Conservation (phyloP, 805 yeast species). For the Wickerhamomyces tratensis region DNA sequence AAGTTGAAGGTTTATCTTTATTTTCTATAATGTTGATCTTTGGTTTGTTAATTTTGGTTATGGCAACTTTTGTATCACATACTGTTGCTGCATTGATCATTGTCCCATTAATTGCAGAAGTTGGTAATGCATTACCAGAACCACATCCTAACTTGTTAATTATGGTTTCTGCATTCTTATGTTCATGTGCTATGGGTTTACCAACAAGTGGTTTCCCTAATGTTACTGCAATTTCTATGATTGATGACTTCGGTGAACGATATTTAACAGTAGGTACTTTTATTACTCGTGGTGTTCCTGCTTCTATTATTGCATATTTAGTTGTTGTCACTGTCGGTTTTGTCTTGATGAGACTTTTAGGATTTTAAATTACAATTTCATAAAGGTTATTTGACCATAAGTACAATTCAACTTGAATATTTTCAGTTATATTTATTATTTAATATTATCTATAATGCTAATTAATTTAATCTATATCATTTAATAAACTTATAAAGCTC, state of each 20-base stretch:
- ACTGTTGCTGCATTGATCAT: conserved; percentile 95
- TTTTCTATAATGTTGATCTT: conserved; percentile 70
- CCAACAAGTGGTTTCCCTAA: conserved; percentile 99
- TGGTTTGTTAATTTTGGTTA: conserved; percentile 69
- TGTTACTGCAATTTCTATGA: conserved; percentile 91
- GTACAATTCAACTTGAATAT: no score
- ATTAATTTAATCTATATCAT: no score
- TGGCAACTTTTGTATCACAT: conserved; percentile 94
- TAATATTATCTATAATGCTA: no score
- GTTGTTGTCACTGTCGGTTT: conserved; percentile 76
- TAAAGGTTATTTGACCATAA: no score
- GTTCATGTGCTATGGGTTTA: conserved; percentile 94
- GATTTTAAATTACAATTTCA: neutral
- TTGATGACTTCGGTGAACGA: conserved; percentile 85
- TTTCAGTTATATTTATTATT: no score
- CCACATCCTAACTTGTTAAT: conserved; percentile 85
- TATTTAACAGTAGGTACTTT: conserved; percentile 76
- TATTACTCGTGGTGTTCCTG: conserved; percentile 85
- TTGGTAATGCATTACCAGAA: conserved; percentile 62
- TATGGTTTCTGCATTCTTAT: conserved; percentile 49
- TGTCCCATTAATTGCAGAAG: conserved; percentile 81
- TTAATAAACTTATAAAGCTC: no score
- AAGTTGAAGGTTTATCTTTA: conserved; percentile 58
- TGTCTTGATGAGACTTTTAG: conserved; percentile 44
- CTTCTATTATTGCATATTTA: conserved; percentile 64